Evolutionary conservation across 1,139 yeast genomes (phyloP).

Genomic region (Suhomyces bolitotheri): DNA sequence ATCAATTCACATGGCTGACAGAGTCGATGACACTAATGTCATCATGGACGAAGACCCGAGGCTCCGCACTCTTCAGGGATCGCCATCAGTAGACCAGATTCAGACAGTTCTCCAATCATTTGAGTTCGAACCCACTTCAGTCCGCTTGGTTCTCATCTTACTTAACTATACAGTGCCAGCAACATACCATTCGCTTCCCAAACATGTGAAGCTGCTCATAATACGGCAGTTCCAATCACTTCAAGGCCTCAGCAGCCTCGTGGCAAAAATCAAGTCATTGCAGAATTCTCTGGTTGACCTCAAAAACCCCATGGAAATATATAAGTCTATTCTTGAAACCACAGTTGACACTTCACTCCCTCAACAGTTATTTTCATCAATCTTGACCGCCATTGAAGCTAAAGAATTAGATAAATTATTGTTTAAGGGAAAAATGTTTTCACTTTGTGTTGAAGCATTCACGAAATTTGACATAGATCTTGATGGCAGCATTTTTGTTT

Average conservation of each 20-base stretch:
- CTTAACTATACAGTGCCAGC: conserved; percentile 37
- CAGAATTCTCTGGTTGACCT: background rate
- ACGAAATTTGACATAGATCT: conserved; percentile 12
- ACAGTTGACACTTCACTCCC: conserved; percentile 16
- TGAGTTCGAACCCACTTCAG: conserved; percentile 8
- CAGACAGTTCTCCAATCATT: conserved; percentile 13
- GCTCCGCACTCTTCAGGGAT: conserved; percentile 19
- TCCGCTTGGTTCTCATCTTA: conserved; percentile 23
- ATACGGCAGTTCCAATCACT: conserved; percentile 22
- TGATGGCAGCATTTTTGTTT: conserved; percentile 15
- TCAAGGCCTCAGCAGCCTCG: conserved; percentile 33
- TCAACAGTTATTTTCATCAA: conserved; percentile 13
- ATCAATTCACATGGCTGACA: no score
- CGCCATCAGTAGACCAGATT: conserved; percentile 23
- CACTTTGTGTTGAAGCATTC: conserved; percentile 27
- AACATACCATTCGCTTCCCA: conserved; percentile 21
- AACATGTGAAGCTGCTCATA: conserved; percentile 13
- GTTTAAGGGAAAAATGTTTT: conserved; percentile 35
- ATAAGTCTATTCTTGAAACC: conserved; percentile 19
- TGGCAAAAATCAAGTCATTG: conserved; percentile 19
- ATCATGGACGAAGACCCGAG: no score
- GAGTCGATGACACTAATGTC: no score
- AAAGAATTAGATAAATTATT: conserved; percentile 41
- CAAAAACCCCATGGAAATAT: background rate
- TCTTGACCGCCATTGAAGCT: conserved; percentile 14